Evolutionary conservation across 2,329 filamentous ascomycete species (phyloP), one percentile per base, ranked within the genome.

Genomic region (Macrophomina phaseolina): DNA sequence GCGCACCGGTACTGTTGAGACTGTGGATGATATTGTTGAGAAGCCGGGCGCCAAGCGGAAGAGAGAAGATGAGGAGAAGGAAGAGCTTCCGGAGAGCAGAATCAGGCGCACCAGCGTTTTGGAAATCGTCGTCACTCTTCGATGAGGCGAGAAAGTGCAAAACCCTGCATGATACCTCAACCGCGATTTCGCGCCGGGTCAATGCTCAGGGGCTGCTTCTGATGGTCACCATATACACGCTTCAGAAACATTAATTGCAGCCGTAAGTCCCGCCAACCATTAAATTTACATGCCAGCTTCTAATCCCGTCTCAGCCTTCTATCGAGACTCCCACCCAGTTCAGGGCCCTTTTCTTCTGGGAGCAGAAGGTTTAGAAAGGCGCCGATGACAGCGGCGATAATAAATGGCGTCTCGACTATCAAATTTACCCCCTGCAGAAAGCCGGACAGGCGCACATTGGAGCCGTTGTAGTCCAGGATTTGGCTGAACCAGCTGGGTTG

Each of bases 21-120:
- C 88, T 2, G 82, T 92, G 52, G 90, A 93, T 73, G 90, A 92
- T 75, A 79, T 92, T 36, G 79, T 88, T 46, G 70, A 68, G 32
- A 46, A 48, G 14, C 11, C 49, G 42, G n/a, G 68, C 65, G 36
- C 55, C 16, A 49, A 12, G 67, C 67, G 8, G 64, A 12, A 49
- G 66, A 66, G 70, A 70, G 49, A 64, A 53, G 45, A 68, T 14
- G 56, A 63, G 5, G 65, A 55, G 23, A 23, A 23, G 4, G 76
- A 78, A 18, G 76, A 76, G 23, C 67, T 80, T 1, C 78, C 79
- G 0, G 80, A 82, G 71, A 80, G 79, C 64, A 74, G 81, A 69
- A 76, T 82, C 14, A 55, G 65, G 36, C 58, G 45, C 6, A 55
- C 73, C 45, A 77, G 75, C 65, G 68, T 77, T 64, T 55, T 78